Evolutionary conservation across 2,329 filamentous ascomycete genomes (phyloP), one percentile per base, ranked within the genome.

Genomic region (Phyllosticta citrichinensis): DNA sequence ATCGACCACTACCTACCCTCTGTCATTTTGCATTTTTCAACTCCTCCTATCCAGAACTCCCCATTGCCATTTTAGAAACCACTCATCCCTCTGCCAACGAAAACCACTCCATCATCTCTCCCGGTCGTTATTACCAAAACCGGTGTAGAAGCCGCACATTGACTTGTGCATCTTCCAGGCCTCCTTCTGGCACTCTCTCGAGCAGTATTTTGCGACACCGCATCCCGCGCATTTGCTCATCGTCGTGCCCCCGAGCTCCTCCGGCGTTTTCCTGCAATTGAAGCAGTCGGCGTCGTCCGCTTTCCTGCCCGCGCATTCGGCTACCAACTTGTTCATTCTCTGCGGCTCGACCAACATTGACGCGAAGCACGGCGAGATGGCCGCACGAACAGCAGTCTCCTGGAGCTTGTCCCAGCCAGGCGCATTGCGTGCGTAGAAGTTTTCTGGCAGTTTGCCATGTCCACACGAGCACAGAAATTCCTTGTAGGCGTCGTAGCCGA

Each of bases 161-260:
- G 62, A 55, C 64, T 71, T 73, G 66, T 85, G 81, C 66, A 72
- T 77, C 65, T 76, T 79, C 81, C 81, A 84, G 62, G 83, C 78
- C 64, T 70, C 74, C 68, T 75, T 77, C 74, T 84, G 82, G 59
- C 82, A 85, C 56, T 78, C 75, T 0, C 61, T 62, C 2, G 77
- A 80, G 68, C 82, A 85, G 59, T 84, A 85, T 63, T 68, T 74
- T 12, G 68, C 77, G 56, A 67, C 68, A 63, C 70, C 67, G 61
- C 82, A 84, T 8, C 76, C 65, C 57, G 64, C 62, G 62, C 81
- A 84, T 63, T 69, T 77, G 67, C 77, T 74, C 60, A 83, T 64
- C 1, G 67, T 66, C 27, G 67, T 64, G 0, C 64, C 69, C 53
- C 55, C 62, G 22, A 63, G 62, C 11, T 55, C 59, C 24, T 64